Percentiles rank a stretch among this genome's conserved stretches.
Conservation (phyloP, 345 rosid species). For the Lumnitzera racemosa region DNA sequence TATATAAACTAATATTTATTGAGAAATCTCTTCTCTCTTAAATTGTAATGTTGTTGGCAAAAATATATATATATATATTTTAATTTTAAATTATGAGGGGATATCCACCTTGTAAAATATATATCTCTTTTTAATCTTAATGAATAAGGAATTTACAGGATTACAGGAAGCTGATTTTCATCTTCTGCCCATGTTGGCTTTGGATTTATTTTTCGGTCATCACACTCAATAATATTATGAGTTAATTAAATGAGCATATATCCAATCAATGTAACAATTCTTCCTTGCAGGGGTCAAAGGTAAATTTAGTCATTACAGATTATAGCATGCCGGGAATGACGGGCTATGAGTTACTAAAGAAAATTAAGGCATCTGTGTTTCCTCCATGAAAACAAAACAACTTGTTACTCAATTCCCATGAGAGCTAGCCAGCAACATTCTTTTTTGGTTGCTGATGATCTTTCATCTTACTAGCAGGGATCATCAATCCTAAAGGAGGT, state of each 20-base stretch:
- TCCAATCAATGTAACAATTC: background rate
- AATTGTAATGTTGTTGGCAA: too few relatives aligned
- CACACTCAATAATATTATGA: too few relatives aligned
- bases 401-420: background rate
- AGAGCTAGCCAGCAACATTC: background rate
- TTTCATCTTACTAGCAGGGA: slow-evolving; percentile 31
- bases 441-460: background rate
- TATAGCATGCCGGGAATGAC: slow-evolving; percentile 97
- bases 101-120: background rate
- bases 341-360: slow-evolving; percentile 77
- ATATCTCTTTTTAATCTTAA: background rate
- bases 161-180: too few relatives aligned
- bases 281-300: slow-evolving; percentile 43
- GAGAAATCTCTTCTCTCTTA: too few relatives aligned
- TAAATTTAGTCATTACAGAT: slow-evolving; percentile 74
- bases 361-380: slow-evolving; percentile 43
- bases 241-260: background rate
- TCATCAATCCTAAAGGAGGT: slow-evolving; percentile 62
- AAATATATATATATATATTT: too few relatives aligned
- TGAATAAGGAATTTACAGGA: too few relatives aligned
- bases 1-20: background rate
- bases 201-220: too few relatives aligned
- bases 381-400: background rate
- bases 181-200: too few relatives aligned
- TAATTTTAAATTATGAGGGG: too few relatives aligned